Conservation (phyloP, 208 protist genomes). For the Wallacemonas sp. region DNA sequence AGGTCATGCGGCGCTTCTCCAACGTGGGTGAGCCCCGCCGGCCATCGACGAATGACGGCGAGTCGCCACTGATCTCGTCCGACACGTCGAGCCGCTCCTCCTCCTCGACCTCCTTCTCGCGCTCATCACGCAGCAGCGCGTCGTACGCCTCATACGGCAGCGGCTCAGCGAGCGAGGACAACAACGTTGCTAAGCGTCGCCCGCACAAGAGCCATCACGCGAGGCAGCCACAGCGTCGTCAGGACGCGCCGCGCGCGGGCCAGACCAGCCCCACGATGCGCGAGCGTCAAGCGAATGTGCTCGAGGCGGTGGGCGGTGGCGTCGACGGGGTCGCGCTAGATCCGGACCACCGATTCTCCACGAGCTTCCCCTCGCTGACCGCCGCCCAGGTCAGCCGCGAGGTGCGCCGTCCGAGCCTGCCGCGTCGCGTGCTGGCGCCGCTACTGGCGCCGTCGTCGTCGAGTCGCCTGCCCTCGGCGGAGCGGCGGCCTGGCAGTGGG, state of each 20-base stretch:
- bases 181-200: no score
- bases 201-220: no score
- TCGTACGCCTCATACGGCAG: background rate
- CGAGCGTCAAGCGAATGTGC: background rate
- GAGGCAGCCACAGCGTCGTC: no score
- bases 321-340: background rate
- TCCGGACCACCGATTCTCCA: background rate
- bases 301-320: background rate
- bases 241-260: no score
- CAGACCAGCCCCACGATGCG: background rate
- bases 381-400: background rate
- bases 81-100: background rate
- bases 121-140: background rate
- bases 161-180: background rate
- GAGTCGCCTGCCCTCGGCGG: conserved; percentile 1
- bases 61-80: background rate
- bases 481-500: background rate
- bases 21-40: conserved; percentile 11
- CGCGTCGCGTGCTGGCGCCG: conserved; percentile 8
- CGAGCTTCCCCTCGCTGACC: conserved; percentile 6
- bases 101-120: background rate
- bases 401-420: background rate
- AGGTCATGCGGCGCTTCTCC: conserved; percentile 7
- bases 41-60: background rate
- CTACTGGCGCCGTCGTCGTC: background rate